phyloP scores from a whole-genome alignment of 768 basidiomycete species.

The Boletus tomentosulus region DNA sequence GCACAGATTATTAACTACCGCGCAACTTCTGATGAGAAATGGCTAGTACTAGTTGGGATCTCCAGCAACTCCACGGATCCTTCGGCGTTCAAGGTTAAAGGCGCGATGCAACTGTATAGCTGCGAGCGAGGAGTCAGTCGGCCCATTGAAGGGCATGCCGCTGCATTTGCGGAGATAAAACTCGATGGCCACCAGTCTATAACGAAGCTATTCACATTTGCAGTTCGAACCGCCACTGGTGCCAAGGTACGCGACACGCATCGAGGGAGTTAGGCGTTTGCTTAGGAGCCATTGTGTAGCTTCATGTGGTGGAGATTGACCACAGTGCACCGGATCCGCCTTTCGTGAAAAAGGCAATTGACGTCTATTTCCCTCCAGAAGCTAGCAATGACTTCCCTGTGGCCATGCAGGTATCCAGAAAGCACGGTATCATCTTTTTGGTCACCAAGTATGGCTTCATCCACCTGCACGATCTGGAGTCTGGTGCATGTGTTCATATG shows the following conservation, averaged over 20 bases:
- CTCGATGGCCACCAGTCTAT: conserved; percentile 80
- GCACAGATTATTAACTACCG: conserved; percentile 99
- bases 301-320: conserved; percentile 98
- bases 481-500: conserved; percentile 98
- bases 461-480: conserved; percentile 96
- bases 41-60: conserved; percentile 96
- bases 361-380: conserved; percentile 98
- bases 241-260: conserved; percentile 70
- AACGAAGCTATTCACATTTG: conserved; percentile 92
- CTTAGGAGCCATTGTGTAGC: conserved; percentile 43
- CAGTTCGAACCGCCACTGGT: conserved; percentile 93
- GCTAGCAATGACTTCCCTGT: conserved; percentile 99
- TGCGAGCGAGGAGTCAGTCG: conserved; percentile 90
- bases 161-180: conserved; percentile 90
- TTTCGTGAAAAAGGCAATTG: conserved; percentile 95
- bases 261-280: not conserved
- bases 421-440: conserved; percentile 94
- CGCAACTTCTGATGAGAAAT: conserved; percentile 87
- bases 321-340: conserved; percentile 89
- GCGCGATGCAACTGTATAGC: conserved; percentile 96
- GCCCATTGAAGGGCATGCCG: conserved; percentile 98
- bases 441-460: conserved; percentile 99
- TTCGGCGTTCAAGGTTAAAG: conserved; percentile 97
- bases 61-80: conserved; percentile 90
- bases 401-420: conserved; percentile 97